phyloP scores from a whole-genome alignment of 257 asterid genomes.

The Solanum piurae region DNA sequence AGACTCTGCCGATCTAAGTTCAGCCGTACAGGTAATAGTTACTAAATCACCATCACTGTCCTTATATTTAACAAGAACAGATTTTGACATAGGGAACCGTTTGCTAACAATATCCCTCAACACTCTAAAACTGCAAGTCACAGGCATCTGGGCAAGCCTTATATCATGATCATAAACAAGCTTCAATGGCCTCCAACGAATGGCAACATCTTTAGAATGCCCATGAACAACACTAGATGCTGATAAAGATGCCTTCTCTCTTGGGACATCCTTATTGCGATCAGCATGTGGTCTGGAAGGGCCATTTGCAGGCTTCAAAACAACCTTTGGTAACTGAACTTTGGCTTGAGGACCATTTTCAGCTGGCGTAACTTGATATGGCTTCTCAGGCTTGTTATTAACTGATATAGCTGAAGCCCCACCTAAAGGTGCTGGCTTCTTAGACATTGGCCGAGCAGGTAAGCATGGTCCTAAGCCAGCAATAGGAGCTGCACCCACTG shows the following conservation, averaged over 20 bases:
- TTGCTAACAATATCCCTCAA: constrained; percentile 65
- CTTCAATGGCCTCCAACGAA: constrained; percentile 60
- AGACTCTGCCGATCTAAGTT: constrained; percentile 73
- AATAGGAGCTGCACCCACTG: constrained; percentile 87
- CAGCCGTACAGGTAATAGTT: constrained; percentile 65
- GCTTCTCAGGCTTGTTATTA: constrained; percentile 42
- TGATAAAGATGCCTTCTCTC: constrained; percentile 18
- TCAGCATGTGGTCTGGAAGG: constrained; percentile 28
- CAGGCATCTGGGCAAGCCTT: constrained; percentile 86
- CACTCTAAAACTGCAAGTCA: constrained; percentile 49
- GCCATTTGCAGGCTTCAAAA: constrained; percentile 61
- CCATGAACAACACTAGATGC: constrained; percentile 1
- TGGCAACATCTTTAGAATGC: constrained; percentile 16
- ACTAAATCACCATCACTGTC: constrained; percentile 83
- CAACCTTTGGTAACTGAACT: constrained; percentile 49
- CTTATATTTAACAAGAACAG: constrained; percentile 69
- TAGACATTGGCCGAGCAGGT: constrained; percentile 72
- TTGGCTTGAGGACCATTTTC: constrained; percentile 56
- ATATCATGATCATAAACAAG: constrained; percentile 94
- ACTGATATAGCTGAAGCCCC: constrained; percentile 23
- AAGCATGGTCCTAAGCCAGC: constrained; percentile 89
- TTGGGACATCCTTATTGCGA: constrained; percentile 26
- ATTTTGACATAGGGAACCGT: constrained; percentile 79
- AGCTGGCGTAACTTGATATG: constrained; percentile 15
- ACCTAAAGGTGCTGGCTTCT: constrained; percentile 35